Conservation (phyloP, 2,329 filamentous ascomycete genomes). For the Pseudogymnoascus sp. region DNA sequence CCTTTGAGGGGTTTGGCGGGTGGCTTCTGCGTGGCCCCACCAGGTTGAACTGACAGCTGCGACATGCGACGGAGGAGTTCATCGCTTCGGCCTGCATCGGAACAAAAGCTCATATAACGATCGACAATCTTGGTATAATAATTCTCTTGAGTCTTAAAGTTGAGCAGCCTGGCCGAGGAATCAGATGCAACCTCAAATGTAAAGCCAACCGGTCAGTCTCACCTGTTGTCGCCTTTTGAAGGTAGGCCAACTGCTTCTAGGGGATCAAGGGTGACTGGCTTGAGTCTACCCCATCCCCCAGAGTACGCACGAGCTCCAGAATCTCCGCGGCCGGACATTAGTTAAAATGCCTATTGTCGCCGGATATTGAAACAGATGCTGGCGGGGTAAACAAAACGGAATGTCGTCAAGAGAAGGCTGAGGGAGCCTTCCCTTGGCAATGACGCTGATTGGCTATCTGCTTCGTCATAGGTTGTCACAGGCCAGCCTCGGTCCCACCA, state of each 20-base stretch:
- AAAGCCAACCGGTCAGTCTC: not conserved
- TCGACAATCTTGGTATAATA: conserved; percentile 85
- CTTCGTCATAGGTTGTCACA: not conserved
- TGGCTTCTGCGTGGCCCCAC: not conserved
- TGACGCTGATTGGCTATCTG: not conserved
- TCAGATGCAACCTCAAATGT: conserved; percentile 3
- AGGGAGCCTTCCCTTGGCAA: not conserved
- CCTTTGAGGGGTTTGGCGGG: not conserved
- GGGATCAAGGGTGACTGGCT: conserved; percentile 64
- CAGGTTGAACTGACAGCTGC: conserved; percentile 39
- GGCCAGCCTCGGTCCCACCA: conserved; percentile 6
- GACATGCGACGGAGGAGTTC: conserved; percentile 69
- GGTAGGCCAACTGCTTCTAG: conserved; percentile 76
- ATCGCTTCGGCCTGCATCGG: conserved; percentile 59
- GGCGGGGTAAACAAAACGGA: conserved; percentile 4
- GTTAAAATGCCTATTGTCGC: conserved; percentile 4
- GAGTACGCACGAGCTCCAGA: conserved; percentile 27
- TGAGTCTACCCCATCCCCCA: conserved; percentile 61
- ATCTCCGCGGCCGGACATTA: conserved; percentile 13
- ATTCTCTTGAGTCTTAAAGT: conserved; percentile 68
- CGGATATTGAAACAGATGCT: not conserved
- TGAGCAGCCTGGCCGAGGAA: conserved; percentile 48
- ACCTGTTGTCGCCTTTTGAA: conserved; percentile 87
- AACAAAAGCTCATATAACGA: conserved; percentile 84
- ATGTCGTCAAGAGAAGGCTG: conserved; percentile 6